phyloP scores from a whole-genome alignment of 202 grass and related monocot species.

The Bolboschoenoplectus hybrid region DNA sequence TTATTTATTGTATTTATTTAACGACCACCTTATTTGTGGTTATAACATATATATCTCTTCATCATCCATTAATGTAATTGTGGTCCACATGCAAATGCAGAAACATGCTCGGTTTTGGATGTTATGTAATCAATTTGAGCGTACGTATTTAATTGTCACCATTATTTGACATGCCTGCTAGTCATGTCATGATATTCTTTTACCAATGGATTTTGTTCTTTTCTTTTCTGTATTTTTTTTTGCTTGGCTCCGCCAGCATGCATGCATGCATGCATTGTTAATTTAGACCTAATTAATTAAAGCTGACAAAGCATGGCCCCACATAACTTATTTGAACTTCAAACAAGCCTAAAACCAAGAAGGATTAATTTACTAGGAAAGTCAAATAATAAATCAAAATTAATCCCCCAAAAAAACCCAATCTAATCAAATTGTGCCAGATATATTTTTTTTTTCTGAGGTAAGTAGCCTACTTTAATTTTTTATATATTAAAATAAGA shows the following conservation, averaged over 20 bases:
- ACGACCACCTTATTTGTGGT: background rate
- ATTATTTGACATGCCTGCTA: conserved; percentile 25
- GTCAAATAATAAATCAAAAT: background rate
- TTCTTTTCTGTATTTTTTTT: background rate
- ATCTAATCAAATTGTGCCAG: background rate
- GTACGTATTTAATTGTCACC: conserved; percentile 12
- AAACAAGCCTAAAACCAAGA: background rate
- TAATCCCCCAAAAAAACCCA: background rate
- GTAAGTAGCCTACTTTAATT: no score
- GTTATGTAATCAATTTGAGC: background rate
- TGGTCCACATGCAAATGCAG: conserved; percentile 19
- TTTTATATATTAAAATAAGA: no score
- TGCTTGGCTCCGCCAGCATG: background rate
- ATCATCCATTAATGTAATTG: background rate
- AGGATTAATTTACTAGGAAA: background rate
- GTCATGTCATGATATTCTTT: conserved; percentile 33
- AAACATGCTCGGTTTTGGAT: background rate
- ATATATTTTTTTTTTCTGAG: no score
- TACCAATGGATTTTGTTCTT: background rate
- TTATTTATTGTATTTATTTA: background rate
- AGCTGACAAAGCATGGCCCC: background rate
- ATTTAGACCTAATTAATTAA: background rate
- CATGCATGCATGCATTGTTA: background rate
- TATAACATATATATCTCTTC: background rate
- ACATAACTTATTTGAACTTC: background rate